Conservation (phyloP, 1,139 yeast genomes). For the Candida sanyaensis region DNA sequence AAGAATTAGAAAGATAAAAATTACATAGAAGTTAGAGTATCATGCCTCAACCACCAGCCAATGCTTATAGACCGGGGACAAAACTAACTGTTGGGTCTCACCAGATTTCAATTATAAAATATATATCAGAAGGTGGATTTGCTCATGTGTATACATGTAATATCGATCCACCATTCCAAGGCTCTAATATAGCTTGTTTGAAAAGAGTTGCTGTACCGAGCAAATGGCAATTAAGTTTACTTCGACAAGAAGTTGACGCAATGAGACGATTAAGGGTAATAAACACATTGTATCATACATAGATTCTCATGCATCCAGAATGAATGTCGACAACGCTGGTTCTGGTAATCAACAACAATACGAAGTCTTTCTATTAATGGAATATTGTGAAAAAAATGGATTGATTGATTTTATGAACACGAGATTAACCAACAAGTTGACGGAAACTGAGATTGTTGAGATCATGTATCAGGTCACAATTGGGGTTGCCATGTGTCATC, state of each 20-base stretch:
- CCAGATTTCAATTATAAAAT: slow-evolving; percentile 54
- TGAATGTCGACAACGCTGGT: slow-evolving; percentile 19
- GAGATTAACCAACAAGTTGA: slow-evolving; percentile 76
- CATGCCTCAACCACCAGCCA: slow-evolving; percentile 42
- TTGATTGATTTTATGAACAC: slow-evolving; percentile 93
- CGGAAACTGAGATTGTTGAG: slow-evolving; percentile 77
- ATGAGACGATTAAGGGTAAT: slow-evolving; percentile 76
- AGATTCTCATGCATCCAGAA: slow-evolving; percentile 93
- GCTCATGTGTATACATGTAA: slow-evolving; percentile 74
- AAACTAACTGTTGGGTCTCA: slow-evolving; percentile 67
- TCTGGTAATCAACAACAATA: slow-evolving; percentile 50
- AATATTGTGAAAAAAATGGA: slow-evolving; percentile 83
- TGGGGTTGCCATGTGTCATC: slow-evolving; percentile 90
- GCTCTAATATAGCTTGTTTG: slow-evolving; percentile 60
- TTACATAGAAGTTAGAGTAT: not conserved
- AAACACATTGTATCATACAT: slow-evolving; percentile 83
- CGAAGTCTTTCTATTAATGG: slow-evolving; percentile 93
- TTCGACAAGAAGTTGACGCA: slow-evolving; percentile 80
- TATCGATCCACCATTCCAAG: slow-evolving; percentile 51
- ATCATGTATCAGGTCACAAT: slow-evolving; percentile 82
- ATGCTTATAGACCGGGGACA: slow-evolving; percentile 64
- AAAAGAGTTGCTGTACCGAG: slow-evolving; percentile 77
- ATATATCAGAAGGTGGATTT: slow-evolving; percentile 75
- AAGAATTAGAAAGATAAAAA: no score
- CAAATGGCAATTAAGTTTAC: slow-evolving; percentile 63